phyloP scores from a whole-genome alignment of 1,139 yeast genomes.

The Torulaspora pretoriensis region DNA sequence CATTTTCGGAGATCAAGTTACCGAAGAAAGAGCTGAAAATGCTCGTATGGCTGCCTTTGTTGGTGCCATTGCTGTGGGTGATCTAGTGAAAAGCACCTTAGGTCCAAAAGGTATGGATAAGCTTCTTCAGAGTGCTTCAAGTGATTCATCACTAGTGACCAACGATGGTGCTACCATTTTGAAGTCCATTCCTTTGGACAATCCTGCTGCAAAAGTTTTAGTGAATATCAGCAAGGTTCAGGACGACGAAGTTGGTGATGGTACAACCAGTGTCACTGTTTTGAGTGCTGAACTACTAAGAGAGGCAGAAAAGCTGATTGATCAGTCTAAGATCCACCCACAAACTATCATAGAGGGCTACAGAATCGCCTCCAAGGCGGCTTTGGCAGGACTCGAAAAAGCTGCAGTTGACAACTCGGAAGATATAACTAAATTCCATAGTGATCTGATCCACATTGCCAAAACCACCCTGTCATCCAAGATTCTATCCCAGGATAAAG shows the following conservation, averaged over 20 bases:
- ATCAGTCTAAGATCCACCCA: slow-evolving; percentile 87
- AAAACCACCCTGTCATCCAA: slow-evolving; percentile 91
- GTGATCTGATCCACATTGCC: slow-evolving; percentile 81
- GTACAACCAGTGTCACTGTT: slow-evolving; percentile 97
- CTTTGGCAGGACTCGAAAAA: slow-evolving; percentile 72
- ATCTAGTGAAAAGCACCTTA: slow-evolving; percentile 87
- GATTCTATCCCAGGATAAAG: slow-evolving; percentile 91
- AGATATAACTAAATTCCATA: slow-evolving; percentile 59
- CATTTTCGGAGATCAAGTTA: slow-evolving; percentile 94
- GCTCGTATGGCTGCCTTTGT: slow-evolving; percentile 96
- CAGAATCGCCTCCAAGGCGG: slow-evolving; percentile 81
- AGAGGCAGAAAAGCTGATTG: slow-evolving; percentile 92
- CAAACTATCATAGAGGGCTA: slow-evolving; percentile 96
- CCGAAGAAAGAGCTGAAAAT: slow-evolving; percentile 96
- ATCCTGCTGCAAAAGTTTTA: slow-evolving; percentile 96
- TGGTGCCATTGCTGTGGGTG: slow-evolving; percentile 99
- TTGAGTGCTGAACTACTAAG: slow-evolving; percentile 85
- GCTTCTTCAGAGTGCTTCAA: slow-evolving; percentile 79
- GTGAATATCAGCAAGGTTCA: slow-evolving; percentile 96
- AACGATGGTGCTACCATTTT: slow-evolving; percentile 98
- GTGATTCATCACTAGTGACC: slow-evolving; percentile 75
- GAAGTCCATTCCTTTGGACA: slow-evolving; percentile 90
- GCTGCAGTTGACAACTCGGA: slow-evolving; percentile 72
- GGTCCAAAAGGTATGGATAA: slow-evolving; percentile 99
- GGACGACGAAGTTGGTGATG: slow-evolving; percentile 98